These are phyloP conservation scores for Salvia rosmarinus DNA, from an alignment of 257 asterid species.

Conservation along the genomic window DNA sequence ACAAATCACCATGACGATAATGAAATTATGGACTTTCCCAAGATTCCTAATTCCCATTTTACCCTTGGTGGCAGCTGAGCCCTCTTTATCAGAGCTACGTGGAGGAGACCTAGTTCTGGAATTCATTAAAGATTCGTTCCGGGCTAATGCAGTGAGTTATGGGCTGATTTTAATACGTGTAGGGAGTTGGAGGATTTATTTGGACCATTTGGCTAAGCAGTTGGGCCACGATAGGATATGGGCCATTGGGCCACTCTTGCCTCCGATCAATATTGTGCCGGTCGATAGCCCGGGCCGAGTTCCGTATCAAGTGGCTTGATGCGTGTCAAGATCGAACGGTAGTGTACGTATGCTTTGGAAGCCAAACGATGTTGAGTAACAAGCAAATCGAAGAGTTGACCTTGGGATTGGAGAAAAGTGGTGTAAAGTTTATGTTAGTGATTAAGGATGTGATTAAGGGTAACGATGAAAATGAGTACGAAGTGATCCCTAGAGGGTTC, in stretches of 20 bases:
- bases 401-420: constrained; percentile 56
- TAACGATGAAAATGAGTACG: constrained; percentile 41
- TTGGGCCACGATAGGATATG: constrained; percentile 60
- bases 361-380: constrained; percentile 64
- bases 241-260: constrained; percentile 61
- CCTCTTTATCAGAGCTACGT: constrained; percentile 52
- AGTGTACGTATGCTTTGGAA: constrained; percentile 72
- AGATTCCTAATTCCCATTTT: constrained; percentile 55
- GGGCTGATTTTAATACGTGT: constrained; percentile 64
- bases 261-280: neutral
- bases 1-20: constrained; percentile 16
- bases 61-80: constrained; percentile 81
- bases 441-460: constrained; percentile 56
- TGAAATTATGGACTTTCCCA: constrained; percentile 38
- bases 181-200: constrained; percentile 50
- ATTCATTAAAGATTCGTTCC: constrained; percentile 40
- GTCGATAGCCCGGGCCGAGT: neutral
- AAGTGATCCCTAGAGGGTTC: constrained; percentile 51
- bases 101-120: constrained; percentile 51
- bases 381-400: constrained; percentile 57
- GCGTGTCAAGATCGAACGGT: constrained; percentile 48
- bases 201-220: constrained; percentile 43
- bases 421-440: constrained; percentile 49
- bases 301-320: constrained; percentile 62
- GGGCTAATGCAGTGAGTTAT: constrained; percentile 42